phyloP scores from a whole-genome alignment of 257 asterid species.

The Gentiana straminea region DNA sequence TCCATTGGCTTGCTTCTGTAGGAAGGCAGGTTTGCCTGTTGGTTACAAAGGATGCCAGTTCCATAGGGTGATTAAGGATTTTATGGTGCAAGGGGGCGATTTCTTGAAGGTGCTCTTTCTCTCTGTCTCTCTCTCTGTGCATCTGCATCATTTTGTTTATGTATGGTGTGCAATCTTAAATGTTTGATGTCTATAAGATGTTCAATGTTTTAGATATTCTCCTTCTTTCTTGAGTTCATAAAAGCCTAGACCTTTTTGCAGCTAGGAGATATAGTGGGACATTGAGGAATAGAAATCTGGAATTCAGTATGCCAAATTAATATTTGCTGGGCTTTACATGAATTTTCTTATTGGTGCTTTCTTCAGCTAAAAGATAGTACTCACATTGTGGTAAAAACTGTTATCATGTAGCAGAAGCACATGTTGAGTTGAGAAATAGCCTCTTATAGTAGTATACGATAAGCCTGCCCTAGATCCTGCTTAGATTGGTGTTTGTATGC shows the following conservation, averaged over 20 bases:
- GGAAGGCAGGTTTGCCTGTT: conserved; percentile 83
- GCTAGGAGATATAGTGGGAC: neutral
- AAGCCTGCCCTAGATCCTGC: too few species aligned
- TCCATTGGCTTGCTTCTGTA: conserved; percentile 21
- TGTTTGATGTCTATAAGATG: neutral
- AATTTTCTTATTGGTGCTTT: too few species aligned
- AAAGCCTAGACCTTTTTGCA: too few species aligned
- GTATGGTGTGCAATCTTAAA: neutral
- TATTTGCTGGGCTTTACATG: too few species aligned
- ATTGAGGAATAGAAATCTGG: neutral
- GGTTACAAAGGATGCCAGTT: conserved; percentile 89
- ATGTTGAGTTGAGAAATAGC: too few species aligned
- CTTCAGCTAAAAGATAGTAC: too few species aligned
- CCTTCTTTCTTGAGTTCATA: neutral
- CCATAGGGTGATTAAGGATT: conserved; percentile 93
- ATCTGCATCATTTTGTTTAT: neutral
- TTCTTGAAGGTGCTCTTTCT: conserved; percentile 56
- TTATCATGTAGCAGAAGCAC: too few species aligned
- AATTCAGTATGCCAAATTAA: neutral
- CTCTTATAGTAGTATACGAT: too few species aligned
- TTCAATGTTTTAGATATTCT: too few species aligned
- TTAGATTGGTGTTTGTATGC: too few species aligned
- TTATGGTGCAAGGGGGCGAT: conserved; percentile 97
- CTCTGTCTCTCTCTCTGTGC: conserved; percentile 5
- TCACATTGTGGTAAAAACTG: too few species aligned